Evolutionary conservation across 2,329 filamentous ascomycete genomes (phyloP).

Genomic region (Gnomoniopsis smithogilvyi): DNA sequence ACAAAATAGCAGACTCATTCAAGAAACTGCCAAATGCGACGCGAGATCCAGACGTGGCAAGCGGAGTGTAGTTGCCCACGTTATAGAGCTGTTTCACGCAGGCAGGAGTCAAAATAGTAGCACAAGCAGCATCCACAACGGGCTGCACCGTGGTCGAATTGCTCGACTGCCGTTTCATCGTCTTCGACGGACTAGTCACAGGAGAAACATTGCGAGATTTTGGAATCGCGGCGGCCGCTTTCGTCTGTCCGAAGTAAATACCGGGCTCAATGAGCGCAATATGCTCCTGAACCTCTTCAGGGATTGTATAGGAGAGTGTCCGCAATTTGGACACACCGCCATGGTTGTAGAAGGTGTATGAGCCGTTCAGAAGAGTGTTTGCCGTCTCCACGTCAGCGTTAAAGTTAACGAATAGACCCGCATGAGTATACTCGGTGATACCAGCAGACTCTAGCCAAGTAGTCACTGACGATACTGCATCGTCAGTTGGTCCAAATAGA

Average conservation of each 20-base stretch:
- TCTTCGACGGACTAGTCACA: neutral
- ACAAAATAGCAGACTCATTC: constrained; percentile 37
- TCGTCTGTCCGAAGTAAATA: neutral
- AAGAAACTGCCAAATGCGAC: constrained; percentile 45
- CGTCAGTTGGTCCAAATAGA: constrained; percentile 17
- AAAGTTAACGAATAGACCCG: constrained; percentile 25
- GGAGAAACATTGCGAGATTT: neutral
- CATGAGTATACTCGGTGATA: constrained; percentile 14
- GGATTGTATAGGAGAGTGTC: neutral
- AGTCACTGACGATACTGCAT: constrained; percentile 16
- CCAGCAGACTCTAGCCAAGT: constrained; percentile 20
- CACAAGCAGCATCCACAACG: constrained; percentile 21
- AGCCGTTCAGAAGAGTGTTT: constrained; percentile 25
- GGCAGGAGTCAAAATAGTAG: constrained; percentile 35
- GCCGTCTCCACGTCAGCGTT: constrained; percentile 23
- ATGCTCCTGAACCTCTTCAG: neutral
- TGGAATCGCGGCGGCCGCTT: neutral
- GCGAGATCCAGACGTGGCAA: constrained; percentile 37
- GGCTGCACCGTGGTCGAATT: neutral
- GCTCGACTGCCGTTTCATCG: neutral
- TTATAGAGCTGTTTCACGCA: constrained; percentile 45
- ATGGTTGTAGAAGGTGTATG: constrained; percentile 25
- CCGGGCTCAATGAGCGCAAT: constrained; percentile 1
- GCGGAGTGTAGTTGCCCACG: constrained; percentile 37
- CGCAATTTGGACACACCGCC: constrained; percentile 10